Evolutionary conservation across 305 asterid genomes (phyloP).

Genomic region (Fraxinus greggii): DNA sequence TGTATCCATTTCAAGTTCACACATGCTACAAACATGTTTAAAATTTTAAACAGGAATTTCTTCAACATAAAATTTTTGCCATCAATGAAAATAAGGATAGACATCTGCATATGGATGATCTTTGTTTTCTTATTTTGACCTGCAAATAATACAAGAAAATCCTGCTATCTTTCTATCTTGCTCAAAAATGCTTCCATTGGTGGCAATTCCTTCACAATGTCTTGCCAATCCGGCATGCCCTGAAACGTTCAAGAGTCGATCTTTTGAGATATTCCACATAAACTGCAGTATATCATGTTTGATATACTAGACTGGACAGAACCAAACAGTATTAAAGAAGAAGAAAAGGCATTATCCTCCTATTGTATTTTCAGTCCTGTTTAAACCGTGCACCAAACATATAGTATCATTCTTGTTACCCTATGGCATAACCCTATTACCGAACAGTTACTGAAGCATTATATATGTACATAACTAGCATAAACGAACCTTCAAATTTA

Average conservation of each 20-base stretch:
- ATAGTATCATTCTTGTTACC: not conserved
- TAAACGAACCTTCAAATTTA: not conserved
- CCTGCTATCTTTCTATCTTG: conserved; percentile 74
- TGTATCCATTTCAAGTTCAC: not conserved
- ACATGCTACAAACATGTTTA: not conserved
- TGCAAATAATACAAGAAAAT: not conserved
- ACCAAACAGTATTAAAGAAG: not conserved
- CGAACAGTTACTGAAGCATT: not conserved
- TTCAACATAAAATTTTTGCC: not conserved
- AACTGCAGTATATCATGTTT: not conserved
- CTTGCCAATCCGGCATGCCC: conserved; percentile 99
- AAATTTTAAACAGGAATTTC: not conserved
- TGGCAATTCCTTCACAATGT: conserved; percentile 79
- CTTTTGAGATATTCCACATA: not conserved
- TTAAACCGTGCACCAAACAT: not conserved
- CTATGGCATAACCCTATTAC: not conserved
- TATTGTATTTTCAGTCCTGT: not conserved
- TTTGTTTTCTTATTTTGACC: not conserved
- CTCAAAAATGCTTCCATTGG: conserved; percentile 84
- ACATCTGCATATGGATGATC: not conserved
- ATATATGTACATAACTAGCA: not conserved
- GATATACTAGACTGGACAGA: not conserved
- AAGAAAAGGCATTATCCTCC: not conserved
- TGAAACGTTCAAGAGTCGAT: conserved; percentile 25
- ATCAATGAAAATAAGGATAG: not conserved